Evolutionary conservation across 345 rosid genomes (phyloP), one percentile per base, ranked within the genome.

Genomic region (Boechera stricta): DNA sequence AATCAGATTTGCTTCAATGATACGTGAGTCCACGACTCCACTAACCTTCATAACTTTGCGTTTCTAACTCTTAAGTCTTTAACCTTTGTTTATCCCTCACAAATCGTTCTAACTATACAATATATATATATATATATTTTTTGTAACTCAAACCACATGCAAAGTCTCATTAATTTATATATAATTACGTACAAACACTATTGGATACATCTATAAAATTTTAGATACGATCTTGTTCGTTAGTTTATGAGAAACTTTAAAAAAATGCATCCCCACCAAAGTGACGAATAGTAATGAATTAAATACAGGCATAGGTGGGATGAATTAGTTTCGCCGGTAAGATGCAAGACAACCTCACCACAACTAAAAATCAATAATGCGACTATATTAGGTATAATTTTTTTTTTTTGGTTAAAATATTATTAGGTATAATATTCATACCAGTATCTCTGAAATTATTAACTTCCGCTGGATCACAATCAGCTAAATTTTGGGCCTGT

Each of bases 21-120:
- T 77, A 77, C 76, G 80, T 77, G 80, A 70, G 53, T 55, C 53
- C 80, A 77, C 80, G 71, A 55, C 71, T 70, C 76, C 66, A 71
- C 80, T 64, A 45, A 77, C 71, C 35, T 59, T 75, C 51, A 8
- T 54, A 55, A 45, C 65, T 44, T 55, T 33, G 65, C 10, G 45
- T 66, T 12, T 73, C 52, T 12, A 53, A 74, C 36, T 64, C 77
- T 21, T 56, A 57, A 45, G 15, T 42, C 12, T 12, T 5, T 15
- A 57, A 35, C 66, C 48, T 45, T 74, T 66, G 6, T 65, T 33
- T 33, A 65, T 35, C 38, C 33, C 49, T 18, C 32, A 24, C 42
- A 26, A 36, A 56, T 66, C 72, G 49, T 56, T 53, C 6, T 18
- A 8, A 11, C 51, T 10, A 16, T 59, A 48, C 31, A 71, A 29